Base-by-base conservation (phyloP, 371 early-diverging fungal genomes). In the Choanephora cucurbitarum region DNA sequence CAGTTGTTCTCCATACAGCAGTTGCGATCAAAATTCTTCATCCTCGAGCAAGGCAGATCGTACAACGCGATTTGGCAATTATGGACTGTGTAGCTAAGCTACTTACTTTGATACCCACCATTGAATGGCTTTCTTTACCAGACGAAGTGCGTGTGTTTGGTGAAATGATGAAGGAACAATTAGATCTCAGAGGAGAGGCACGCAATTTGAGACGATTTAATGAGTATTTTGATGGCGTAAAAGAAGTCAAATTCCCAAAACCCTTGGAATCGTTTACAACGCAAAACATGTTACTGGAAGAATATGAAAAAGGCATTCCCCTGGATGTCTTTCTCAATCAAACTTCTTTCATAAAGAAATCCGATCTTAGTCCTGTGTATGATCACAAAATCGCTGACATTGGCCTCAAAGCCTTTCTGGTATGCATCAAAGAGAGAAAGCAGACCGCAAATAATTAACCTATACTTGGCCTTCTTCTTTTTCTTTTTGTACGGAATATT, bases 11-110 rank as follows among this genome's bases (percentile, higher is more conserved):
- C n/a, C 80, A 82, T 61, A 84, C 84, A 2, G 73, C 79, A 0
- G 92, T 93, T 10, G 98, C 97, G 0, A 85, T 99, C 60, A 98
- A 99, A 69, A 91, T 99, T 10, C 78, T 96, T 11, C 97, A 97
- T 69, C 98, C 98, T 4, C 73, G 80, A 6, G 92, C 91, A 5
- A 80, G 73, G 6, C 64, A 75, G 18, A 68, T 83, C 13, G 90
- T 98, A 0, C 66, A 75, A 10, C 75, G 88, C 3, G 98, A 98
- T 69, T 69, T 98, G 59, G 80, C 74, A 15, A 89, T 96, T 41
- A 88, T 96, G 84, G 56, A 64, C 5, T 75, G 81, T 51, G 81
- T 86, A 49, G 95, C 93, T 0, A 60, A 56, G n/a, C 9, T 88
- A 10, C 57, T 93, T 19, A 75, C 84, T 18, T 44, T 59, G 23